Conservation (phyloP, 2,329 filamentous ascomycete genomes). For the Verticillium klebahnii region DNA sequence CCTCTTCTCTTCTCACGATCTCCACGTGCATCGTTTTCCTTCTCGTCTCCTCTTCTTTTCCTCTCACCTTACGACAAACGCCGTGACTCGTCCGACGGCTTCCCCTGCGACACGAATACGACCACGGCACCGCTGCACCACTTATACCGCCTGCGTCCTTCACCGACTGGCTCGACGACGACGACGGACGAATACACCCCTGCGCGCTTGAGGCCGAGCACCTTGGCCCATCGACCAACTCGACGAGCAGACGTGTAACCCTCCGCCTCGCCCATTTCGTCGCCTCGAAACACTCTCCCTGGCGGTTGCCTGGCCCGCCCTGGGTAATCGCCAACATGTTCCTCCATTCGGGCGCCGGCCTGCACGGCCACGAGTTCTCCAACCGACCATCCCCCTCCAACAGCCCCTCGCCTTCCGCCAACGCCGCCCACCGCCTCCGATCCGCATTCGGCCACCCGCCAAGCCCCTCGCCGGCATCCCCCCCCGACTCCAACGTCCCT, state of each 20-base stretch:
- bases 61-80: neutral
- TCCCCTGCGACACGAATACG: neutral
- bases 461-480: slow-evolving; percentile 4
- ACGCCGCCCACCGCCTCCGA: slow-evolving; percentile 39
- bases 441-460: slow-evolving; percentile 29
- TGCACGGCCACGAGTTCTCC: slow-evolving; percentile 58
- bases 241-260: neutral
- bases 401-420: slow-evolving; percentile 30
- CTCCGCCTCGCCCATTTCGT: neutral
- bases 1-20: neutral
- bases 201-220: neutral
- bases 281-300: neutral
- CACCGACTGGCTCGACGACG: neutral
- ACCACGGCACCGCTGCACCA: neutral
- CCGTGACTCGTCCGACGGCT: neutral
- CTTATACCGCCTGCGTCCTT: neutral
- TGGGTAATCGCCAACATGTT: slow-evolving; percentile 40
- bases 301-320: slow-evolving; percentile 1
- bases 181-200: neutral
- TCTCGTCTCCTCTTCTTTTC: slow-evolving; percentile 2
- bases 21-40: neutral
- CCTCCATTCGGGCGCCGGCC: slow-evolving; percentile 53
- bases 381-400: slow-evolving; percentile 25
- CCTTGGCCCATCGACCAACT: neutral
- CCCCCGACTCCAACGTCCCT: slow-evolving; percentile 29